A percentile compares a stretch with the other conserved stretches of the same genome.
phyloP scores from a whole-genome alignment of 345 rosid genomes.

The Gossypium australe region DNA sequence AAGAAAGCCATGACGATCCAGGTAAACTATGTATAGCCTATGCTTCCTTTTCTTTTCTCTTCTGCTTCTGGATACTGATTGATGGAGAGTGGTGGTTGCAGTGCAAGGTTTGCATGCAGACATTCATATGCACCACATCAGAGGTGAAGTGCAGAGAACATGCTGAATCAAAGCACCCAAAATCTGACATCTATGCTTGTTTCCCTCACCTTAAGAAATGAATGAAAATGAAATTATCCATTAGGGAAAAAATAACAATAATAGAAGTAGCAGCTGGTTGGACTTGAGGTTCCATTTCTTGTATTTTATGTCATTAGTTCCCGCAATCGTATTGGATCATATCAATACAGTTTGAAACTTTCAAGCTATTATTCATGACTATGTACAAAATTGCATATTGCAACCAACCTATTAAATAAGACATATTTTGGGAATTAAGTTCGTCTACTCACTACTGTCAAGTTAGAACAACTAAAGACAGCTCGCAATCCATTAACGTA shows the following conservation, averaged over 20 bases:
- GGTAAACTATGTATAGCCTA: slow-evolving; percentile 29
- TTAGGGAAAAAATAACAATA: neutral
- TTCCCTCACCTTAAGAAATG: slow-evolving; percentile 23
- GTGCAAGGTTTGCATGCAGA: slow-evolving; percentile 40
- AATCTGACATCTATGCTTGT: slow-evolving; percentile 20
- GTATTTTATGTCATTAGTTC: neutral
- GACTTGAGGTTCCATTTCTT: neutral
- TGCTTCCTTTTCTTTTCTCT: neutral
- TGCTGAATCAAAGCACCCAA: slow-evolving; percentile 31
- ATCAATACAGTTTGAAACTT: neutral
- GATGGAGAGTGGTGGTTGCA: slow-evolving; percentile 15
- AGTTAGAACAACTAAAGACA: neutral
- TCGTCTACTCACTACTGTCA: neutral
- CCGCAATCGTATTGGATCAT: neutral
- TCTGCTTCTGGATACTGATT: neutral
- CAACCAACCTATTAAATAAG: neutral
- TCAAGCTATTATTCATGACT: neutral
- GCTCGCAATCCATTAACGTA: neutral
- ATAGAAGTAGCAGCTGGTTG: neutral
- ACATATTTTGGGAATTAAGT: neutral
- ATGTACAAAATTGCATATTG: neutral
- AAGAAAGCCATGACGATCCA: slow-evolving; percentile 94
- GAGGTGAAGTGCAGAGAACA: slow-evolving; percentile 34
- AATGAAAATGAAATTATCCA: neutral
- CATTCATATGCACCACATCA: slow-evolving; percentile 31